Base-by-base conservation (phyloP, 2,329 filamentous ascomycete species). In the Cordyceps tenuipes region DNA sequence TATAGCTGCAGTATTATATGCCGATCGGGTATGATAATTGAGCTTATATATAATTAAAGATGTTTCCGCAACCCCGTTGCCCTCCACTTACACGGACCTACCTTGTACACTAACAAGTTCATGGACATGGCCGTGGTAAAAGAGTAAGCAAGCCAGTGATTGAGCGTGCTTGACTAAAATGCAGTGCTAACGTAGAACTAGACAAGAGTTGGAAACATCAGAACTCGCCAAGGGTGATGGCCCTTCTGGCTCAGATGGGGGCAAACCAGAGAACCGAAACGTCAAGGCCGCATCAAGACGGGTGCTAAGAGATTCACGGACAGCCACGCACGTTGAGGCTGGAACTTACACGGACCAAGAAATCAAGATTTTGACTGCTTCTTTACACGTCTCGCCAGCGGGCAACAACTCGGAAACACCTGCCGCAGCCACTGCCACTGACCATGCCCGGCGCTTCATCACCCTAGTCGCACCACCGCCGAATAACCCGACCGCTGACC, bases 1-100 rank as follows among this genome's bases (percentile, higher is more conserved):
- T 15, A 29, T 39, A n/a, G 19, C n/a, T 19, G 57, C 39, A 59
- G 26, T 5, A 6, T 19, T 46, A 53, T 59, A 59, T 50, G 19
- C 17, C 39, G 57, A 59, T 59, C 49, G 13, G 46, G 26, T 47
- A n/a, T 39, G n/a, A 53, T 53, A 52, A 21, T 21, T 46, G 57
- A 47, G 31, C 31, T 15, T 10, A 2, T 23, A 26, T 47, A 15
- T 50, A 41, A 50, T 57, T 31, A 57, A 15, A 10, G 9, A 13
- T 51, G 36, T 51, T 51, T 58, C 46, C 44, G 21, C 15, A 23
- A 23, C 3, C 12, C 17, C n/a, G 6, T 3, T 43, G 2, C 10
- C 26, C 4, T 3, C 13, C n/a, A 44, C 26, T 19, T 3, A 6
- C 12, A 31, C 7, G 41, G 34, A n/a, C 23, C 12, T 23, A 23